Conservation (phyloP, 306 rosid species). For the Acacia acuminata region DNA sequence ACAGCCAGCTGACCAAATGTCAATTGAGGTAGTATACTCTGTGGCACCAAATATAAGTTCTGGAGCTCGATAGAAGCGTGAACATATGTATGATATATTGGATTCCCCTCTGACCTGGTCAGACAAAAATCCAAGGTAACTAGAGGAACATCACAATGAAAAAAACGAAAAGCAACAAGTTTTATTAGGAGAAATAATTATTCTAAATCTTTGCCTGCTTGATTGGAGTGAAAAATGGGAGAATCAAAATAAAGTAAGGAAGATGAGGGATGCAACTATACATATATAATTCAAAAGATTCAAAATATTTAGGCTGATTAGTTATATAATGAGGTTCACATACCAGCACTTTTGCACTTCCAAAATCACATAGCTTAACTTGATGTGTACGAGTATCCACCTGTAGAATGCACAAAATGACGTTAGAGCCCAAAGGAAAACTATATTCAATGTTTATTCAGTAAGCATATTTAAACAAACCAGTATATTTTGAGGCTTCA, state of each 20-base stretch:
- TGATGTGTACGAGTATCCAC: slow-evolving; percentile 97
- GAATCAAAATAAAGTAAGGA: background rate
- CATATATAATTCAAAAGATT: background rate
- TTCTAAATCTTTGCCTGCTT: slow-evolving; percentile 1
- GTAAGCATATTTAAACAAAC: slow-evolving; percentile 44
- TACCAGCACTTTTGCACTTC: slow-evolving; percentile 97
- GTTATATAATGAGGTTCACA: slow-evolving; percentile 38
- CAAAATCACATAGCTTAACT: slow-evolving; percentile 95
- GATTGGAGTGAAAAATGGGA: background rate
- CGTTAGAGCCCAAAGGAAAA: slow-evolving; percentile 21
- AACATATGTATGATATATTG: slow-evolving; percentile 91
- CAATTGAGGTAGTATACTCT: slow-evolving; percentile 92
- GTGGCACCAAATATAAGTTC: slow-evolving; percentile 98
- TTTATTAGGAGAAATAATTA: background rate
- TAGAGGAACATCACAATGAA: slow-evolving; percentile 24
- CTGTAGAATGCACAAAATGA: slow-evolving; percentile 45
- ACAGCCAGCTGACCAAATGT: slow-evolving; percentile 99
- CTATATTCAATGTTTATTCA: slow-evolving; percentile 3
- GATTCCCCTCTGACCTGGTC: slow-evolving; percentile 88
- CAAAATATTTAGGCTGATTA: background rate
- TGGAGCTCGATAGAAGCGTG: slow-evolving; percentile 96
- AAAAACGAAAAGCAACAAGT: slow-evolving; percentile 7
- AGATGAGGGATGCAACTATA: background rate
- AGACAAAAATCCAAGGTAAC: slow-evolving; percentile 25
- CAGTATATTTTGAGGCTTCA: slow-evolving; percentile 97